Conservation (phyloP, 257 asterid genomes). For the Plantago ovata region DNA sequence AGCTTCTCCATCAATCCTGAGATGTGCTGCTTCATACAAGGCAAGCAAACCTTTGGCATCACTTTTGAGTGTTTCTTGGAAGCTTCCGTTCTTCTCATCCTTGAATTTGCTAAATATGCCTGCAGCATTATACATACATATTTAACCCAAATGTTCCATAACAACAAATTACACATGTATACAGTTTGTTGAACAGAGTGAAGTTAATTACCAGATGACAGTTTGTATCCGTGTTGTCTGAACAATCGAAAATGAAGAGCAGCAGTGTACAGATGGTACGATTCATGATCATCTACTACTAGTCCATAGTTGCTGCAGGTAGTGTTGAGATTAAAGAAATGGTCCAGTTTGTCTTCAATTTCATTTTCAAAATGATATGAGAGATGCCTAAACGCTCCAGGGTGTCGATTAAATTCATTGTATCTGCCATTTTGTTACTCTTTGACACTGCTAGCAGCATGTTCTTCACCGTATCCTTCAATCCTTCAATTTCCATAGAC, state of each 20-base stretch:
- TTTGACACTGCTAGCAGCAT: not conserved
- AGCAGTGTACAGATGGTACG: not conserved
- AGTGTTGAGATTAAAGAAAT: not conserved
- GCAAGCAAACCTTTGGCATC: not conserved
- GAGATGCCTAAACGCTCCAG: not conserved
- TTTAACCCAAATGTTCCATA: too few relatives aligned
- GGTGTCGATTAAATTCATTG: not conserved
- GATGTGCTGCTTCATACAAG: slow-evolving; percentile 1
- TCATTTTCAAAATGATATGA: too few relatives aligned
- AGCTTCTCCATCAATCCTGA: not conserved
- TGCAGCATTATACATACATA: too few relatives aligned
- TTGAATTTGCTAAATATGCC: slow-evolving; percentile 16
- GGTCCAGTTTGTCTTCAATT: not conserved
- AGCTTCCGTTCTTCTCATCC: slow-evolving; percentile 3
- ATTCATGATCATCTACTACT: not conserved
- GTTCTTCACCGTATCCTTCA: not conserved
- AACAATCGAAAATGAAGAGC: not conserved
- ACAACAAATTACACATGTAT: too few relatives aligned
- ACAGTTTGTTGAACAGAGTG: too few relatives aligned
- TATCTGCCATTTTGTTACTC: not conserved
- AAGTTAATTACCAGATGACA: not conserved
- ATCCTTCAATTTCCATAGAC: not conserved
- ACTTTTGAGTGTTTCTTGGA: slow-evolving; percentile 1
- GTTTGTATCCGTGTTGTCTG: not conserved
- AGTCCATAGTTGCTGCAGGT: too few relatives aligned